A percentile compares a stretch with the other conserved stretches of the same genome.
Conservation (phyloP, 208 protist genomes). For the Naegleria gruberi region DNA sequence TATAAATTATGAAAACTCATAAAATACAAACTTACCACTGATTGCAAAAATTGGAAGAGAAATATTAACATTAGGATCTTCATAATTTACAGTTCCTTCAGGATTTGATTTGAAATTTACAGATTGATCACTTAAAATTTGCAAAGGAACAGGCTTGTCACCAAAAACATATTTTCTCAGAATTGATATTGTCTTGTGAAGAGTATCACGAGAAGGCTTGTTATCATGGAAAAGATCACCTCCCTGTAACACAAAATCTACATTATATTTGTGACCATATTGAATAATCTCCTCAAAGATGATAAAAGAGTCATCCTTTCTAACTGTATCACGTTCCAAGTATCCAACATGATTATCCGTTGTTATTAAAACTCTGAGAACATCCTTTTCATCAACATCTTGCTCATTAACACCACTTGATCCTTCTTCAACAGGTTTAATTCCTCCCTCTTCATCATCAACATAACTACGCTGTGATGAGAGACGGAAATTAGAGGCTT, state of each 20-base stretch:
- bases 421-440: background rate
- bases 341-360: constrained; percentile 95
- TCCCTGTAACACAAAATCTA: constrained; percentile 91
- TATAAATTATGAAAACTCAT: background rate
- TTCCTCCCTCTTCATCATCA: background rate
- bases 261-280: constrained; percentile 76
- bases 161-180: constrained; percentile 80
- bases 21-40: constrained; percentile 63
- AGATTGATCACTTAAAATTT: constrained; percentile 77
- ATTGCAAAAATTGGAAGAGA: constrained; percentile 95
- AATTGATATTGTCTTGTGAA: constrained; percentile 72
- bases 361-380: constrained; percentile 75
- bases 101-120: constrained; percentile 66
- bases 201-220: constrained; percentile 86
- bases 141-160: constrained; percentile 69
- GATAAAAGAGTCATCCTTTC: constrained; percentile 93
- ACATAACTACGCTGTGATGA: background rate
- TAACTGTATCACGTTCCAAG: constrained; percentile 81
- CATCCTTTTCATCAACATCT: constrained; percentile 35
- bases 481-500: no score
- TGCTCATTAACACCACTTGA: background rate
- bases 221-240: constrained; percentile 99
- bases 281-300: constrained; percentile 95
- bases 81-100: constrained; percentile 58
- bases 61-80: constrained; percentile 97